A percentile compares a stretch with the other conserved stretches of the same genome.
These are phyloP conservation scores for Termitomyces sp. DNA, from an alignment of 768 basidiomycete species.

Conservation along the genomic window DNA sequence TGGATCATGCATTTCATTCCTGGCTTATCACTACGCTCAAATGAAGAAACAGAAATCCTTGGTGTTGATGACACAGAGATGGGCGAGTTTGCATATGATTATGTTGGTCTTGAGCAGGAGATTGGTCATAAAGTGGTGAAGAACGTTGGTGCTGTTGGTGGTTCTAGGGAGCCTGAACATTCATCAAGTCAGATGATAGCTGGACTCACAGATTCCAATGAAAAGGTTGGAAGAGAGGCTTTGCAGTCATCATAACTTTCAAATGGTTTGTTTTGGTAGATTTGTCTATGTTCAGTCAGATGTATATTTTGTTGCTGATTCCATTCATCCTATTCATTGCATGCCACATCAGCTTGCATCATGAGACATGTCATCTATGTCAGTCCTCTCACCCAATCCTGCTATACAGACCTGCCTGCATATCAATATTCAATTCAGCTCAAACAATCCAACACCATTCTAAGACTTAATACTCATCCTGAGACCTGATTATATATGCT, in stretches of 20 bases:
- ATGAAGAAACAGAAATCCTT: slow-evolving; percentile 64
- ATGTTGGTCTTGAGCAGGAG: slow-evolving; percentile 69
- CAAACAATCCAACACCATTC: too few relatives aligned
- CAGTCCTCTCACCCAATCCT: too few relatives aligned
- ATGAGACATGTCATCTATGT: too few relatives aligned
- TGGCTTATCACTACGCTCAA: slow-evolving; percentile 64
- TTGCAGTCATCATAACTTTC: neutral
- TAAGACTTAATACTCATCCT: too few relatives aligned
- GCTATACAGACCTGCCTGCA: too few relatives aligned
- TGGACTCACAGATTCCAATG: slow-evolving; percentile 3
- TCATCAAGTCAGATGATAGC: neutral
- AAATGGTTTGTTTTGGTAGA: too few relatives aligned
- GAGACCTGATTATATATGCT: too few relatives aligned
- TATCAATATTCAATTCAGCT: too few relatives aligned
- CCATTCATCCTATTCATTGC: too few relatives aligned
- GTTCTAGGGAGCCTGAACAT: slow-evolving; percentile 23
- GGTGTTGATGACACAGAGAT: slow-evolving; percentile 89
- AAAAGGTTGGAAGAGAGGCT: neutral
- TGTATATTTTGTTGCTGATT: too few relatives aligned
- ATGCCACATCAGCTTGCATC: too few relatives aligned
- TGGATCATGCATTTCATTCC: slow-evolving; percentile 90
- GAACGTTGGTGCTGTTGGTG: slow-evolving; percentile 15
- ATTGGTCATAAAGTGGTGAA: slow-evolving; percentile 30
- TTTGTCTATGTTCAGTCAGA: too few relatives aligned
- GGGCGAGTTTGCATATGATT: slow-evolving; percentile 89